phyloP scores from a whole-genome alignment of 1,284 basidiomycete genomes.

The Malassezia yamatoensis region DNA sequence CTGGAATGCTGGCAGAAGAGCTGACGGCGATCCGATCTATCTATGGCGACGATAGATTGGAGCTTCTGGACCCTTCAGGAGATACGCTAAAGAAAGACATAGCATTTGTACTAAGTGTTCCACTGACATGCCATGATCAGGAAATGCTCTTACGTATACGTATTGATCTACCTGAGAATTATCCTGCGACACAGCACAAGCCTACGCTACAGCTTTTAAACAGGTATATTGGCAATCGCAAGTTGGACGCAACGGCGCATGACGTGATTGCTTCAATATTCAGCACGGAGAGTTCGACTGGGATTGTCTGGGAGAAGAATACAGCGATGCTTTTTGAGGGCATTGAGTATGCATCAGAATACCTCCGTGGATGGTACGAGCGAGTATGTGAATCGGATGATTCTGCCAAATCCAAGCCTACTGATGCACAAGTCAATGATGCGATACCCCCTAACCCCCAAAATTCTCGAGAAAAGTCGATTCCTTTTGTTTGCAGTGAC shows the following conservation, averaged over 20 bases:
- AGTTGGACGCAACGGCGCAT: conserved; percentile 6
- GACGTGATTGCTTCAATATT: not conserved
- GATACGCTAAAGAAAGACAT: not conserved
- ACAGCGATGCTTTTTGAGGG: conserved; percentile 44
- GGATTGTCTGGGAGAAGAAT: conserved; percentile 18
- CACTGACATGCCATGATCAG: not conserved
- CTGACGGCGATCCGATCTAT: conserved; percentile 35
- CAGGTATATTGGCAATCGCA: not conserved
- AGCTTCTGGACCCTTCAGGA: conserved; percentile 12
- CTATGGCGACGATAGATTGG: conserved; percentile 31
- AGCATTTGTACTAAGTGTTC: not conserved
- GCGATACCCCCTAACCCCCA: not conserved
- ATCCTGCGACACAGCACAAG: conserved; percentile 1
- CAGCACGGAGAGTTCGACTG: not conserved
- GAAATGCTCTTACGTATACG: not conserved
- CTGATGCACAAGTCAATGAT: not conserved
- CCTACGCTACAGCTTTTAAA: conserved; percentile 5
- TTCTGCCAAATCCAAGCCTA: not conserved
- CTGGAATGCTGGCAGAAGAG: conserved; percentile 4
- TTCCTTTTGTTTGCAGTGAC: conserved; percentile 25
- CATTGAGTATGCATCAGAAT: conserved; percentile 42
- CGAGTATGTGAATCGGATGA: conserved; percentile 1
- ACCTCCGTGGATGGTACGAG: conserved; percentile 30
- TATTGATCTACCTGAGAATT: not conserved
- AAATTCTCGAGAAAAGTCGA: not conserved